Evolutionary conservation across 208 protist genomes (phyloP).

Genomic region (Leishmania major): DNA sequence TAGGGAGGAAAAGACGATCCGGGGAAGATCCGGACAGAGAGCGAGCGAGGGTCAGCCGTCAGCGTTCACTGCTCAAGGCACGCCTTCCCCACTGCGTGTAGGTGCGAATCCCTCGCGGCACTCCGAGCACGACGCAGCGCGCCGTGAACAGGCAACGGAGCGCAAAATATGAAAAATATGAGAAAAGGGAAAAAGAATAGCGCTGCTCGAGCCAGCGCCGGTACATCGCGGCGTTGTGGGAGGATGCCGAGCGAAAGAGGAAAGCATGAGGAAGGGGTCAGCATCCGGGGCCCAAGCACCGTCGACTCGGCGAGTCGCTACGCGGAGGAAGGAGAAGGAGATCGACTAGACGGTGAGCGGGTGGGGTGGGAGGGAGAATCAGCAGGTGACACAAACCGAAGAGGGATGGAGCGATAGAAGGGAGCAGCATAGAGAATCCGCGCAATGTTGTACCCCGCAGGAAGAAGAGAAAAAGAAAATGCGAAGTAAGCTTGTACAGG

Average conservation of each 20-base stretch:
- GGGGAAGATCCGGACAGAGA: neutral
- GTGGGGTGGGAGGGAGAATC: neutral
- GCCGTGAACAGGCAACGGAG: too few species aligned
- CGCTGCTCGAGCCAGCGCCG: neutral
- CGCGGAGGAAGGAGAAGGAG: neutral
- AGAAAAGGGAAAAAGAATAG: neutral
- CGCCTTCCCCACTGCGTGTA: too few species aligned
- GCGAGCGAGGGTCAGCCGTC: neutral
- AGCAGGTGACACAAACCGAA: neutral
- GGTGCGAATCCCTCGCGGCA: too few species aligned
- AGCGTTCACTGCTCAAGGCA: neutral
- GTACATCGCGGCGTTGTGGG: neutral
- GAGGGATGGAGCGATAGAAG: neutral
- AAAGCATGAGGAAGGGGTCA: neutral
- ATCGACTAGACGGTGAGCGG: neutral
- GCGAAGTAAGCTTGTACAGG: neutral
- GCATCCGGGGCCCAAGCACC: neutral
- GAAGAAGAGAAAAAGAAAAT: neutral
- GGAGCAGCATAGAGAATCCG: neutral
- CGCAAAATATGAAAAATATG: too few species aligned
- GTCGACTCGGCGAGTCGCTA: neutral
- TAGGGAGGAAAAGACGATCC: neutral
- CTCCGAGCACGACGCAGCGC: too few species aligned
- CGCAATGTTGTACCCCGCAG: neutral
- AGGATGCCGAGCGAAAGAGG: neutral